Evolutionary conservation across 257 asterid species (phyloP).

Genomic region (Gentiana straminea): DNA sequence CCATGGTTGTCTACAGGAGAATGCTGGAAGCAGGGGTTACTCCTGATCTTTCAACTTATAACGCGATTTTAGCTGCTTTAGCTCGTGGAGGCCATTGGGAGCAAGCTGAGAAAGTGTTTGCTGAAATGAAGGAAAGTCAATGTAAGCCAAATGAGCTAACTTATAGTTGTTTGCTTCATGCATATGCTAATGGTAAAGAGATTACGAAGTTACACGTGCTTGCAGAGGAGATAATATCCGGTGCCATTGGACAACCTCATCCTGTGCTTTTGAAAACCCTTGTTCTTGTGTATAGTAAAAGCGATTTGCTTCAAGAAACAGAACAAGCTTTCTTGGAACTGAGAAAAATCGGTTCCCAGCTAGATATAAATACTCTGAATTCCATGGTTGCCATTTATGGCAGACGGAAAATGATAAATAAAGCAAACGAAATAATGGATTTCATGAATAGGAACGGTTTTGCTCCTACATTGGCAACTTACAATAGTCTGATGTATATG

Average conservation of each 20-base stretch:
- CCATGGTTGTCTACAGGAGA: slow-evolving; percentile 68
- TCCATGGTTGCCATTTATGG: slow-evolving; percentile 88
- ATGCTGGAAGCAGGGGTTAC: slow-evolving; percentile 73
- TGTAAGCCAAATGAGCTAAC: slow-evolving; percentile 83
- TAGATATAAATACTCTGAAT: slow-evolving; percentile 60
- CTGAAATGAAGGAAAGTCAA: slow-evolving; percentile 56
- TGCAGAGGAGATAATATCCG: slow-evolving; percentile 54
- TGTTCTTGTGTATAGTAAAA: slow-evolving; percentile 76
- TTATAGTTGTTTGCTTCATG: slow-evolving; percentile 83
- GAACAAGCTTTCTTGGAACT: slow-evolving; percentile 67
- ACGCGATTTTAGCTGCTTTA: slow-evolving; percentile 78
- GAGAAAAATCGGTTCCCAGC: slow-evolving; percentile 41
- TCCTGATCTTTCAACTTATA: slow-evolving; percentile 86
- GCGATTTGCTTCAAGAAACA: slow-evolving; percentile 58
- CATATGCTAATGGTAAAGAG: slow-evolving; percentile 81
- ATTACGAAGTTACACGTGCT: slow-evolving; percentile 48
- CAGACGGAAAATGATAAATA: slow-evolving; percentile 53
- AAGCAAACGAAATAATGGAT: slow-evolving; percentile 50
- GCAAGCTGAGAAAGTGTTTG: slow-evolving; percentile 75
- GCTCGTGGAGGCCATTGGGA: slow-evolving; percentile 90
- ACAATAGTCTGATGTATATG: slow-evolving; percentile 85
- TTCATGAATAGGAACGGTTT: slow-evolving; percentile 54
- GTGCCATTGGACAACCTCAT: slow-evolving; percentile 36
- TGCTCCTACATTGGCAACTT: slow-evolving; percentile 69
- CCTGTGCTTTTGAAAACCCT: slow-evolving; percentile 64